Conservation (phyloP, 306 rosid genomes). For the Vigna unguiculata region DNA sequence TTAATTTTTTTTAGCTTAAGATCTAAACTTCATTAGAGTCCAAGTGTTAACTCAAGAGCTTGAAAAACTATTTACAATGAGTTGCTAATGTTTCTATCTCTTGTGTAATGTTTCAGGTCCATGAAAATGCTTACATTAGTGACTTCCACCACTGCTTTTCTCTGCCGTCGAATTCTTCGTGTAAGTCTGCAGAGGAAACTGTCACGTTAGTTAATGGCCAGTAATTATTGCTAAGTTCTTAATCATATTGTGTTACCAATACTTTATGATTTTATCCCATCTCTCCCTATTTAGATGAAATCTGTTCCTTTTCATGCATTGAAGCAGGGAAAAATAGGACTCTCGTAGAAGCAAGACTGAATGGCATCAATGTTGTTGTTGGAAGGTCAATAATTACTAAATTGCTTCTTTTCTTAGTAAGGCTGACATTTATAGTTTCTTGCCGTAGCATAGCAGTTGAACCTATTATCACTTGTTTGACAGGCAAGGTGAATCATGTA, state of each 20-base stretch:
- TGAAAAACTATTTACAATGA: constrained; percentile 15
- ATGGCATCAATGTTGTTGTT: constrained; percentile 79
- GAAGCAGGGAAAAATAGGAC: constrained; percentile 62
- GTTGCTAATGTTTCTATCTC: constrained; percentile 32
- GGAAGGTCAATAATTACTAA: constrained; percentile 69
- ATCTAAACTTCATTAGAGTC: constrained; percentile 1
- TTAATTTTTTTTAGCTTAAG: neutral
- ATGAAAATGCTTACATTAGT: constrained; percentile 91
- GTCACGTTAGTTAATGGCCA: constrained; percentile 10
- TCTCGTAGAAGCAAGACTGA: constrained; percentile 70
- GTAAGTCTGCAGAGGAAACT: constrained; percentile 48
- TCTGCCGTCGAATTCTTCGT: constrained; percentile 73
- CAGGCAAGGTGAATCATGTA: constrained; percentile 91
- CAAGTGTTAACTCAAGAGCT: constrained; percentile 23
- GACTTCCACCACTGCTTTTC: constrained; percentile 94
- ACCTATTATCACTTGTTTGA: constrained; percentile 50
- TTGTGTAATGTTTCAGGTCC: constrained; percentile 72
- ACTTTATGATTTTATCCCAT: constrained; percentile 36
- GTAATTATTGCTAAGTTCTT: constrained; percentile 33
- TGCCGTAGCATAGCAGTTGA: constrained; percentile 46
- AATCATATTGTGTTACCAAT: neutral
- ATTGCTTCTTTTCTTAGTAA: constrained; percentile 11
- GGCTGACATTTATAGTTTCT: constrained; percentile 36
- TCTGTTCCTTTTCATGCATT: constrained; percentile 34
- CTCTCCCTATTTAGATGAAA: constrained; percentile 19